A percentile compares a stretch with the other conserved stretches of the same genome.
phyloP scores from a whole-genome alignment of 2,329 filamentous ascomycete species.

The Colletotrichum magnum region DNA sequence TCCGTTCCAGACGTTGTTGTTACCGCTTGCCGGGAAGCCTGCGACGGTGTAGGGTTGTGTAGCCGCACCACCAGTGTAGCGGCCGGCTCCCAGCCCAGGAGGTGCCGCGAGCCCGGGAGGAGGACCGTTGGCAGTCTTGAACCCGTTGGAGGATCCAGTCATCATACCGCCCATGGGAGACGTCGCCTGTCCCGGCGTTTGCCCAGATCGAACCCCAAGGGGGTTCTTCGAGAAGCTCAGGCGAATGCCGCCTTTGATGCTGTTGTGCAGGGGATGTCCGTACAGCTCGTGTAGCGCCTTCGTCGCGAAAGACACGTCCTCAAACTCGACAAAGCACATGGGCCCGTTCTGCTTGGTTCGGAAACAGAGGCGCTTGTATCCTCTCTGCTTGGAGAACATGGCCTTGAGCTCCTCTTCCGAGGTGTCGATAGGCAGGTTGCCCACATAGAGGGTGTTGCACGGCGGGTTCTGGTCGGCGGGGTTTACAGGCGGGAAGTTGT shows the following conservation, averaged over 20 bases:
- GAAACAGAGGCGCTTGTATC: slow-evolving; percentile 96
- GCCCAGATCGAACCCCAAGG: slow-evolving; percentile 87
- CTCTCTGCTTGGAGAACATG: slow-evolving; percentile 92
- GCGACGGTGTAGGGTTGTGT: slow-evolving; percentile 39
- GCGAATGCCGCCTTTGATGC: slow-evolving; percentile 93
- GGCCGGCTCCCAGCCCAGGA: slow-evolving; percentile 71
- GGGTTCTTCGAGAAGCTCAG: slow-evolving; percentile 98
- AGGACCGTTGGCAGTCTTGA: slow-evolving; percentile 79
- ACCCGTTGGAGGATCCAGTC: slow-evolving; percentile 68
- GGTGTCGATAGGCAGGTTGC: slow-evolving; percentile 93
- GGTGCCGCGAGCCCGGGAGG: slow-evolving; percentile 86
- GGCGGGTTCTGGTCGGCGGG: slow-evolving; percentile 97
- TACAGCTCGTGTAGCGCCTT: slow-evolving; percentile 93
- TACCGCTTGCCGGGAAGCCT: slow-evolving; percentile 40
- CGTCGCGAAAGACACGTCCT: slow-evolving; percentile 91
- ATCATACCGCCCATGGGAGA: slow-evolving; percentile 72
- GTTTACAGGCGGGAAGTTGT: slow-evolving; percentile 86
- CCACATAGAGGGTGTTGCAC: slow-evolving; percentile 97
- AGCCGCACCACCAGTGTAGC: slow-evolving; percentile 43
- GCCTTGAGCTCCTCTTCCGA: slow-evolving; percentile 96
- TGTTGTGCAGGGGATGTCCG: slow-evolving; percentile 88
- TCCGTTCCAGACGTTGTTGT: slow-evolving; percentile 41
- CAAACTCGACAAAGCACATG: slow-evolving; percentile 99
- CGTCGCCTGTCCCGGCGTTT: slow-evolving; percentile 63
- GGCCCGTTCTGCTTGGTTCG: slow-evolving; percentile 94